These are phyloP conservation scores for Lentinula edodes DNA, from an alignment of 768 basidiomycete genomes.

Conservation along the genomic window DNA sequence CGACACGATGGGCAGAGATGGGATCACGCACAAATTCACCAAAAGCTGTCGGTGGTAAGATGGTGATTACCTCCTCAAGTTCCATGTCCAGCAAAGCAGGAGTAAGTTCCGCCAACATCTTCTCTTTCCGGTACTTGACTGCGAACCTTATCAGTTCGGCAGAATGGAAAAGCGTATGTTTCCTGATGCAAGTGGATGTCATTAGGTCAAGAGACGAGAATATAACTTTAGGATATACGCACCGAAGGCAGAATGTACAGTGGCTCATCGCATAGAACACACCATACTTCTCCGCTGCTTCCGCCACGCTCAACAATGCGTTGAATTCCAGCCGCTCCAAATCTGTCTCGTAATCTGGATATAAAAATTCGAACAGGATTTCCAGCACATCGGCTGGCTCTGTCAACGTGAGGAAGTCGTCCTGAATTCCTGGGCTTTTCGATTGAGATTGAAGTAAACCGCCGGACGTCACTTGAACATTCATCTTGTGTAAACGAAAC, in stretches of 20 bases:
- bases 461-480: not conserved
- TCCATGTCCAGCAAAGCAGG: slow-evolving; percentile 1
- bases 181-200: not conserved
- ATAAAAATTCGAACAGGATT: slow-evolving; percentile 2
- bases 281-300: slow-evolving; percentile 2
- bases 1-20: not conserved
- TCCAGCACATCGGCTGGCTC: not conserved
- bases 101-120: not conserved
- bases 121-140: not conserved
- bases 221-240: not conserved
- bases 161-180: not conserved
- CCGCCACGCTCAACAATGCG: not conserved
- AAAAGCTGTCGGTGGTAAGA: not conserved
- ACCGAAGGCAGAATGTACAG: slow-evolving; percentile 1
- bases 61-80: not conserved
- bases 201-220: not conserved
- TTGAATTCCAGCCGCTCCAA: not conserved
- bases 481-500: slow-evolving; percentile 1
- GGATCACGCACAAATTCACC: not conserved
- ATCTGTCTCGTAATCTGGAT: slow-evolving; percentile 1
- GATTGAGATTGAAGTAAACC: not conserved
- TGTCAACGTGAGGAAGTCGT: not conserved
- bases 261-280: slow-evolving; percentile 3
- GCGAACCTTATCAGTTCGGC: not conserved
- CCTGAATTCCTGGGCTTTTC: not conserved